Percentiles rank a stretch among this genome's conserved stretches.
phyloP scores from a whole-genome alignment of 2,329 filamentous ascomycete species.

The Pseudogymnoascus sp. region DNA sequence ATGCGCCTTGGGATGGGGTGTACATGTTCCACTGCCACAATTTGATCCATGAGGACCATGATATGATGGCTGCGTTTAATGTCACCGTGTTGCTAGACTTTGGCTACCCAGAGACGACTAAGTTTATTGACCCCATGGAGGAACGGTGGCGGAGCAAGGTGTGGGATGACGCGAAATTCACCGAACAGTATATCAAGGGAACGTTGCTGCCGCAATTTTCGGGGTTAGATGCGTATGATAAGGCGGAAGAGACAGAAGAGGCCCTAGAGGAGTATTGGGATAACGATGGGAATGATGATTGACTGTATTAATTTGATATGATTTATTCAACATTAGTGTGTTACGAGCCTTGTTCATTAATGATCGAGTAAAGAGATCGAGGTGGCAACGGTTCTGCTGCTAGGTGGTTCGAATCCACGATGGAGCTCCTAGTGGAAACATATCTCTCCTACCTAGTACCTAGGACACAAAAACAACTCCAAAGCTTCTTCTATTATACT shows the following conservation, averaged over 20 bases:
- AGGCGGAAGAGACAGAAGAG: background rate
- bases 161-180: background rate
- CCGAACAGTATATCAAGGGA: background rate
- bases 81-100: conserved; percentile 20
- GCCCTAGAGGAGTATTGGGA: conserved; percentile 7
- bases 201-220: too few species aligned
- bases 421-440: too few species aligned
- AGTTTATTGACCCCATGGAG: conserved; percentile 22
- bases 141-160: background rate
- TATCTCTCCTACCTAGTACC: too few species aligned
- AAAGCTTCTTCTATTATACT: too few species aligned
- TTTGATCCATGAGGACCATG: conserved; percentile 30
- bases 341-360: background rate
- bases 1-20: conserved; percentile 47
- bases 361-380: too few species aligned
- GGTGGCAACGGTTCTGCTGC: too few species aligned
- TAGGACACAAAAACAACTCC: too few species aligned
- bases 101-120: conserved; percentile 19
- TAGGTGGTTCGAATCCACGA: too few species aligned
- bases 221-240: background rate
- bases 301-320: too few species aligned
- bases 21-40: conserved; percentile 41
- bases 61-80: conserved; percentile 31
- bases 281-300: too few species aligned
- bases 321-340: too few species aligned